Base-by-base conservation (phyloP, 371 early-diverging fungal genomes). In the Funneliformis caledonium region DNA sequence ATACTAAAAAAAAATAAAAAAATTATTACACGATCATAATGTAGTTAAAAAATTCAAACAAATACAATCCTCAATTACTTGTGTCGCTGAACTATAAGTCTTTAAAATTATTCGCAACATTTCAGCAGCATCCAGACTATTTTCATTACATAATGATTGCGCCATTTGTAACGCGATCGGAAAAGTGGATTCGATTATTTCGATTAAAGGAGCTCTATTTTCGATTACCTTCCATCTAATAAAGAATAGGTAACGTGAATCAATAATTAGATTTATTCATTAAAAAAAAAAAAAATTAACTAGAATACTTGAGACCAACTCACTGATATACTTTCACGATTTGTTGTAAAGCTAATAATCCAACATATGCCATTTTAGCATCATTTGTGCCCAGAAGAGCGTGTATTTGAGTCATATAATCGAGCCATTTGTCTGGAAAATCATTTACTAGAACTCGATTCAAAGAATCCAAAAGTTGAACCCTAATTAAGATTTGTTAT, bases 381-480 rank as follows among this genome's bases (percentile, higher is more conserved):
- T 96, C 92, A 70, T 89, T 85, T 0, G 93, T 89, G 43, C 92
- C 86, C n/a, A 97, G 84, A 81, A 89, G 83, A 59, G 85, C 85
- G 82, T 90, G 87, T 68, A 93, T 81, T 65, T 90, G 88, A 72
- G 85, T 89, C 59, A 96, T 87, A 83, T 94, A 96, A 33, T 91
- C 88, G 12, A 96, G 93, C 96, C 96, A 98, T 68, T 93, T 88
- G 43, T 91, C 88, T 59, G 94, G 95, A 81, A 91, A 95, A 80
- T 97, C 97, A 76, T 85, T 84, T 60, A 84, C 84, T 52, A 96
- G 83, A 56, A 95, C 93, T 9, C 87, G 86, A 47, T 90, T 87
- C 59, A 96, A 86, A 48, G 91, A 90, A 33, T 92, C 89, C 50
- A 92, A 88, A 78, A 97, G 86, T 83, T 96, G 96, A 14, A 92